Evolutionary conservation across 257 asterid species (phyloP).

Genomic region (Cinchona pubescens): DNA sequence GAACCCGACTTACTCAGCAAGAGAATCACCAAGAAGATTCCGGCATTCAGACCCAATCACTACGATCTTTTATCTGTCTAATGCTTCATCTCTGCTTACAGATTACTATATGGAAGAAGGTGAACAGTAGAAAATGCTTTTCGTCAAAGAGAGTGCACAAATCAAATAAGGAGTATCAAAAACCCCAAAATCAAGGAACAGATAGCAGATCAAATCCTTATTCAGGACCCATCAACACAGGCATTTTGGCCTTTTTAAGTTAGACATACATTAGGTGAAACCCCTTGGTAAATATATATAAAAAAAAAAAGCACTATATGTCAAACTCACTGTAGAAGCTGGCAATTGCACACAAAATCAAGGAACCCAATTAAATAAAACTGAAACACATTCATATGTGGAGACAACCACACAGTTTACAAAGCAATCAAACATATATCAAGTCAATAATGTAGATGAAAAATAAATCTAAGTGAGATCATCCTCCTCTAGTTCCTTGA

Average conservation of each 20-base stretch:
- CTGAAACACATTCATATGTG: not conserved
- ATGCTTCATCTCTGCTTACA: too few species aligned
- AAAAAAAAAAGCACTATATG: not conserved
- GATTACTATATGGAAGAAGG: too few species aligned
- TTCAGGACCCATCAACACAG: not conserved
- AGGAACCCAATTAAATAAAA: not conserved
- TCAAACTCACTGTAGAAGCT: constrained; percentile 6
- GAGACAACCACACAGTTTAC: constrained; percentile 10
- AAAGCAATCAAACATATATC: constrained; percentile 6
- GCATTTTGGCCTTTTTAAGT: not conserved
- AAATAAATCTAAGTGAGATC: constrained; percentile 64
- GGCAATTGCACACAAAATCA: constrained; percentile 8
- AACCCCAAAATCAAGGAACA: not conserved
- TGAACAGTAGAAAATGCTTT: too few species aligned
- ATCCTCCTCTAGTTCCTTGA: constrained; percentile 84
- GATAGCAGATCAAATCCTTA: not conserved
- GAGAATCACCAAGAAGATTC: too few species aligned
- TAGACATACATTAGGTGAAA: not conserved
- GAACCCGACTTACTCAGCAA: too few species aligned
- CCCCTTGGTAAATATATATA: too few species aligned
- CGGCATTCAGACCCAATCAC: too few species aligned
- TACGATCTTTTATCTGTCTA: too few species aligned
- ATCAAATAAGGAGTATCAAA: not conserved
- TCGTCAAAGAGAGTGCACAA: too few species aligned
- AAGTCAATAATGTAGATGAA: constrained; percentile 6